These are phyloP conservation scores for Hanseniaspora occidentalis DNA, from an alignment of 805 yeast genomes.

Conservation along the genomic window DNA sequence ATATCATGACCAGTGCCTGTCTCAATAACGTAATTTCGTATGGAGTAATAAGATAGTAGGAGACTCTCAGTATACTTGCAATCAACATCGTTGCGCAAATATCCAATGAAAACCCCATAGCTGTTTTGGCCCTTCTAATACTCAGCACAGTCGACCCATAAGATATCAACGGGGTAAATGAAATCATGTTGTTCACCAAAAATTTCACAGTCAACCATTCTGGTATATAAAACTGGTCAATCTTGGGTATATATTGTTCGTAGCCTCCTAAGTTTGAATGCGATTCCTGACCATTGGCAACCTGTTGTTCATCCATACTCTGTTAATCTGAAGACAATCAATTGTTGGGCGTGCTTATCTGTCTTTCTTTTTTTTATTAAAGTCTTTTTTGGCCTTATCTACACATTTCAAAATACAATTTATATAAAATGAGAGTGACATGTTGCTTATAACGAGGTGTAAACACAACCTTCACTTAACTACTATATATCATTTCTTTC, in stretches of 20 bases:
- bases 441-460: too few relatives aligned
- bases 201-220: constrained; percentile 43
- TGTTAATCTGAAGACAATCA: background rate
- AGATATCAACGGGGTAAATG: constrained; percentile 75
- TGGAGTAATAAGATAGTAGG: constrained; percentile 68
- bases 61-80: constrained; percentile 59
- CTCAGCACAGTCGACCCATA: constrained; percentile 73
- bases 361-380: background rate
- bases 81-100: constrained; percentile 85
- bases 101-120: constrained; percentile 80
- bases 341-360: too few relatives aligned
- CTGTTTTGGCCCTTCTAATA: constrained; percentile 49
- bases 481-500: too few relatives aligned
- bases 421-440: too few relatives aligned
- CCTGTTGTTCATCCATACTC: background rate
- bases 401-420: too few relatives aligned
- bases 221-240: constrained; percentile 34
- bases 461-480: too few relatives aligned
- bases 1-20: constrained; percentile 78
- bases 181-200: constrained; percentile 50
- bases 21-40: constrained; percentile 68
- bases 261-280: constrained; percentile 5
- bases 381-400: background rate
- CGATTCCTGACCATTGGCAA: background rate
- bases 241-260: constrained; percentile 23